Conservation (phyloP, 1,284 basidiomycete species). For the Cutaneotrichosporon sp. region DNA sequence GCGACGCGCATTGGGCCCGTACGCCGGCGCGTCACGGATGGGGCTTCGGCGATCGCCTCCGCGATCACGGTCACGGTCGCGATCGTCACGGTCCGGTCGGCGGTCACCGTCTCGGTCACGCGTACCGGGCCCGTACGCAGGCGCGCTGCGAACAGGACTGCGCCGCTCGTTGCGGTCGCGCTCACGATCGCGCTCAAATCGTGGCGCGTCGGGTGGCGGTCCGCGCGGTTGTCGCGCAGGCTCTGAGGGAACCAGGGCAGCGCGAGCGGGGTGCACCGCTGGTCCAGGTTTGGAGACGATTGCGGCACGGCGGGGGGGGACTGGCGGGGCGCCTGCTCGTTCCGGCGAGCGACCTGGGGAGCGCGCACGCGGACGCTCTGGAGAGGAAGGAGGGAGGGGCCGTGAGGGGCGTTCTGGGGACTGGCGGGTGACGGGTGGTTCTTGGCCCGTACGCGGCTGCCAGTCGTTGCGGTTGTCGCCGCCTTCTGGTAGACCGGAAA, state of each 20-base stretch:
- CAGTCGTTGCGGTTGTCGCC: not conserved
- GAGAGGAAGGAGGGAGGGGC: no score
- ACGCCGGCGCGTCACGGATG: not conserved
- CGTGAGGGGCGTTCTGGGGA: slow-evolving; percentile 1
- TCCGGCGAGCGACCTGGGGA: not conserved
- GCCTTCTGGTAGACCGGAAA: not conserved
- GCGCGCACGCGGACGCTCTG: not conserved
- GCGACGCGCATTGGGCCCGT: slow-evolving; percentile 2
- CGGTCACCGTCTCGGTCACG: not conserved
- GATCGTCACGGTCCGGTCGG: not conserved
- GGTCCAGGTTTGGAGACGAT: not conserved
- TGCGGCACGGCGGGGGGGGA: not conserved
- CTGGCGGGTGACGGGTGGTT: not conserved
- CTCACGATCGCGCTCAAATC: slow-evolving; percentile 9
- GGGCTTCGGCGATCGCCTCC: slow-evolving; percentile 1
- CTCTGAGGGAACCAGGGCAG: not conserved
- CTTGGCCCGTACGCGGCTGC: not conserved
- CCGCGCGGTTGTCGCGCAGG: slow-evolving; percentile 13
- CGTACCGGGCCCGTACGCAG: slow-evolving; percentile 2
- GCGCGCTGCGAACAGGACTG: not conserved
- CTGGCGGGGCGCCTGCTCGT: not conserved
- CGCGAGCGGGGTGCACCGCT: not conserved
- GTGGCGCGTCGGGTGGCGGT: not conserved
- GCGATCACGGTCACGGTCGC: slow-evolving; percentile 3
- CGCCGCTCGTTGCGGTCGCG: slow-evolving; percentile 3